A percentile compares a stretch with the other conserved stretches of the same genome.
Conservation (phyloP, 2,329 filamentous ascomycete genomes). For the Colletotrichum chrysophilum region DNA sequence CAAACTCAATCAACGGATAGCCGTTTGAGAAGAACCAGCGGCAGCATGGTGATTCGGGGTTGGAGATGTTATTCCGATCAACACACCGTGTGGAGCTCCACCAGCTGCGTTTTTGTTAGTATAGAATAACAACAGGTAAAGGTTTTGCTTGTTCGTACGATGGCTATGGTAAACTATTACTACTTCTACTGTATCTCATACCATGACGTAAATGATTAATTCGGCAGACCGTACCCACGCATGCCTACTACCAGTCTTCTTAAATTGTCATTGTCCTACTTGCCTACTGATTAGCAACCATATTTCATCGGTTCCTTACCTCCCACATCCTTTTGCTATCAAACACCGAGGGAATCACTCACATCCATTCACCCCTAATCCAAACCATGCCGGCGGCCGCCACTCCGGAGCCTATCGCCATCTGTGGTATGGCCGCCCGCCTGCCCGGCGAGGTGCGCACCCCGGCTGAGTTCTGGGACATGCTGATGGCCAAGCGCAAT, state of each 20-base stretch:
- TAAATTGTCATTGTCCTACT: not conserved
- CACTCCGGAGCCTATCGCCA: constrained; percentile 29
- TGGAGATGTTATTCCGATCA: not conserved
- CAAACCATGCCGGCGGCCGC: not conserved
- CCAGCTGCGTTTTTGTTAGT: not conserved
- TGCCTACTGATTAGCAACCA: not conserved
- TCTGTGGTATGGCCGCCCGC: constrained; percentile 33
- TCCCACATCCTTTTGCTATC: not conserved
- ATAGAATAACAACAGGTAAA: not conserved
- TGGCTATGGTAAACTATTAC: not conserved
- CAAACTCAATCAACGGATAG: not conserved
- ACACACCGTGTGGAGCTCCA: not conserved
- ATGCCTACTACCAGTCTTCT: not conserved
- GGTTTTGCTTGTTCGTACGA: not conserved
- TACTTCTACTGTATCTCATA: not conserved
- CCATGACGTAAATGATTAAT: not conserved
- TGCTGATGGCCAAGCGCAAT: constrained; percentile 30
- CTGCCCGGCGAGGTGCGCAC: constrained; percentile 32
- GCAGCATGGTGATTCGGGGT: not conserved
- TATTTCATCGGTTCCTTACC: not conserved
- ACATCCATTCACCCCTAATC: not conserved
- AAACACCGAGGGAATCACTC: not conserved
- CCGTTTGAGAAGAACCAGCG: not conserved
- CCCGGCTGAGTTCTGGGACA: constrained; percentile 31
- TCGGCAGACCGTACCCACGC: not conserved